These are phyloP conservation scores for Podaxis carcinomalis DNA, from an alignment of 768 basidiomycete genomes.

Conservation along the genomic window DNA sequence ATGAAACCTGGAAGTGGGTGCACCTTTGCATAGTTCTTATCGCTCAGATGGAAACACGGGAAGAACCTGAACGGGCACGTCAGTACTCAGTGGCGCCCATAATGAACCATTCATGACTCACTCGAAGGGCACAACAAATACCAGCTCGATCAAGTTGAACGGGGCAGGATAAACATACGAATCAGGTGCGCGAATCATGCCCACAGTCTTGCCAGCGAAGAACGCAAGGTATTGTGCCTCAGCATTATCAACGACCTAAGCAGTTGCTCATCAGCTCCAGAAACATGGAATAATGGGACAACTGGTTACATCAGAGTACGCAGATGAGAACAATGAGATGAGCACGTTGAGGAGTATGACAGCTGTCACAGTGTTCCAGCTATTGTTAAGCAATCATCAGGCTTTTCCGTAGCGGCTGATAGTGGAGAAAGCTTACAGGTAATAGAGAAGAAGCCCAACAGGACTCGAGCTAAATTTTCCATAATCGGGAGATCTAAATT, in stretches of 20 bases:
- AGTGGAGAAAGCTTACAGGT: slow-evolving; percentile 51
- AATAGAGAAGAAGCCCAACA: slow-evolving; percentile 67
- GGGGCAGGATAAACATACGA: slow-evolving; percentile 88
- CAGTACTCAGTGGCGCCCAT: background rate
- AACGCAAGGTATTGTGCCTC: slow-evolving; percentile 89
- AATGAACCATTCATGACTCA: slow-evolving; percentile 33
- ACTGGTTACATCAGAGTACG: slow-evolving; percentile 76
- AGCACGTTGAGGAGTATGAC: slow-evolving; percentile 89
- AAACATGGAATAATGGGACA: background rate
- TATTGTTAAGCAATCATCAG: slow-evolving; percentile 18
- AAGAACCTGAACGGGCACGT: slow-evolving; percentile 30
- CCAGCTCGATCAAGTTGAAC: slow-evolving; percentile 81
- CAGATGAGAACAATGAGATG: slow-evolving; percentile 93
- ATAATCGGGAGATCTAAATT: slow-evolving; percentile 60
- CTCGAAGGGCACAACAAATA: slow-evolving; percentile 86
- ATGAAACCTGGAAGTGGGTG: background rate
- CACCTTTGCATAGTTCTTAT: slow-evolving; percentile 57
- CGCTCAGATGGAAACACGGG: slow-evolving; percentile 39
- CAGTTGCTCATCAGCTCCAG: background rate
- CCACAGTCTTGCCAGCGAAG: slow-evolving; percentile 83
- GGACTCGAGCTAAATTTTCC: slow-evolving; percentile 47
- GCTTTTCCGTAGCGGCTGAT: background rate
- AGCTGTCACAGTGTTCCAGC: slow-evolving; percentile 81
- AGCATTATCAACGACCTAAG: slow-evolving; percentile 74
- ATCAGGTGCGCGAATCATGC: slow-evolving; percentile 84